Evolutionary conservation across 208 protist species (phyloP).

Genomic region (Acanthamoeba royreba): DNA sequence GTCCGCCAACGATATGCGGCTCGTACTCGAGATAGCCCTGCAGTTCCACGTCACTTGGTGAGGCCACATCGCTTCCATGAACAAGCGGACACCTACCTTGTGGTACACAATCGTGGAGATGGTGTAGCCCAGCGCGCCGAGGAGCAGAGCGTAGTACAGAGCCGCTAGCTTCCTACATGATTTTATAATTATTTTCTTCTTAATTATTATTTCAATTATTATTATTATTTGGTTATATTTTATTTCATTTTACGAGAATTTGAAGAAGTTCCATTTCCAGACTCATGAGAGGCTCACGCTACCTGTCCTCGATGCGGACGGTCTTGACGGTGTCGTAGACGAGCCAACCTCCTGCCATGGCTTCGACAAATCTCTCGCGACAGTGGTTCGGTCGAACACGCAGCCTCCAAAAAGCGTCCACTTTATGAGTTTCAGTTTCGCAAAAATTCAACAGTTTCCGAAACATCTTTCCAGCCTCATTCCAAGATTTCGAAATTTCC

Average conservation of each 20-base stretch:
- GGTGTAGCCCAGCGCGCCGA: not conserved
- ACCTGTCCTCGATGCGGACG: not conserved
- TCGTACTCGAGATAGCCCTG: slow-evolving; percentile 26
- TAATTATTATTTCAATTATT: not conserved
- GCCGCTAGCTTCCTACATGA: not conserved
- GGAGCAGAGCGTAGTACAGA: not conserved
- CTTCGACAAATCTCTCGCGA: too few relatives aligned
- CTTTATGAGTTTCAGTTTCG: too few relatives aligned
- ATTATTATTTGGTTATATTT: too few relatives aligned
- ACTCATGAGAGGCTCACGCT: not conserved
- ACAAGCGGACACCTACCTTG: not conserved
- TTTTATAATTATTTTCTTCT: too few relatives aligned
- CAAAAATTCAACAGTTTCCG: too few relatives aligned
- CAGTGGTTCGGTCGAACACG: too few relatives aligned
- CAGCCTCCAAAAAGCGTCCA: too few relatives aligned
- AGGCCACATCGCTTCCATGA: not conserved
- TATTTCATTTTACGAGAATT: too few relatives aligned
- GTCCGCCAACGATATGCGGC: not conserved
- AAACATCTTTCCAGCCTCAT: too few relatives aligned
- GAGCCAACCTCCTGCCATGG: not conserved
- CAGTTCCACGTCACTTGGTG: too few relatives aligned
- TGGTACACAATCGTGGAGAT: not conserved
- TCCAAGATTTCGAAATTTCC: too few relatives aligned
- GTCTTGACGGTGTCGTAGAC: slow-evolving; percentile 22
- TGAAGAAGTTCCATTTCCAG: not conserved